phyloP scores from a whole-genome alignment of 352 stramenopile species.

The Phytophthora kernoviae region DNA sequence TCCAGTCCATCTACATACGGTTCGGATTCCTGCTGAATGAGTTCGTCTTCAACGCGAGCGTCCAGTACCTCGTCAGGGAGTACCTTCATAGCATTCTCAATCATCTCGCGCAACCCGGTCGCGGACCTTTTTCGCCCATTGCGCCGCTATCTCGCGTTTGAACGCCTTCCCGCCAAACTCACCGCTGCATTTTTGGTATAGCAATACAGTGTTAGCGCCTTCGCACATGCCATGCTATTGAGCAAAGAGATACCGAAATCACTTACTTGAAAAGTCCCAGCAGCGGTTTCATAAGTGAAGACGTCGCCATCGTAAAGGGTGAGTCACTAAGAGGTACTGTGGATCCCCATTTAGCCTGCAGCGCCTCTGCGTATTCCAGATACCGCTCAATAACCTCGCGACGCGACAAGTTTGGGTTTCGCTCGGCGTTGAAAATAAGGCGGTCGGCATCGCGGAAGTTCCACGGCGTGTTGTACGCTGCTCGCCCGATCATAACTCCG shows the following conservation, averaged over 20 bases:
- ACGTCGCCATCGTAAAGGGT: constrained; percentile 81
- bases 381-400: constrained; percentile 86
- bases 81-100: constrained; percentile 71
- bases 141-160: constrained; percentile 74
- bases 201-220: constrained; percentile 5
- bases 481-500: constrained; percentile 91
- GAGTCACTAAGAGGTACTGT: constrained; percentile 45
- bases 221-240: too few relatives aligned
- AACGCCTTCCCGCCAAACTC: constrained; percentile 82
- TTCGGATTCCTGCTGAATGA: constrained; percentile 24
- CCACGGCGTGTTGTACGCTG: constrained; percentile 90
- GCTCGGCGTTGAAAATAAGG: constrained; percentile 73
- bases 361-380: constrained; percentile 83
- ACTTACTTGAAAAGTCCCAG: constrained; percentile 80
- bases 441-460: constrained; percentile 88
- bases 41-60: constrained; percentile 65
- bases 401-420: constrained; percentile 84
- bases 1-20: background rate
- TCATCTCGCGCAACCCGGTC: constrained; percentile 74
- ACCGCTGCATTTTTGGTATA: constrained; percentile 42
- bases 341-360: constrained; percentile 76
- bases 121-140: constrained; percentile 68
- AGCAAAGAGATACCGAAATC: too few relatives aligned
- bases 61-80: constrained; percentile 79
- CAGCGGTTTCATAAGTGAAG: constrained; percentile 79